Evolutionary conservation across 2,329 filamentous ascomycete genomes (phyloP), one percentile per base, ranked within the genome.

Genomic region (Fusarium sp.): DNA sequence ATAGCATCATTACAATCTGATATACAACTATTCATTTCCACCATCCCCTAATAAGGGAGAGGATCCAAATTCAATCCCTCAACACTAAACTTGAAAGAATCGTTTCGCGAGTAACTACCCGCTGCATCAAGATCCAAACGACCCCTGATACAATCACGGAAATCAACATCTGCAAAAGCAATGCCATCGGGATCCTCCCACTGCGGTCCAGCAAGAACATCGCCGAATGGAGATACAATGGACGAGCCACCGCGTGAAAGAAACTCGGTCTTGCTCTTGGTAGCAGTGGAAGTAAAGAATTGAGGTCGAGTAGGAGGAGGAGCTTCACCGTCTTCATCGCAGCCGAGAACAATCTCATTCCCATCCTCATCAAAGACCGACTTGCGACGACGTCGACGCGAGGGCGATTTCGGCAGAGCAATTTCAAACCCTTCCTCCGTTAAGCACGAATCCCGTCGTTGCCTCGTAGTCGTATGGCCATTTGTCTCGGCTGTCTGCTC

Each of bases 71-170:
- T 84, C 65, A 91, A 73, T 0, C 88, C 89, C 51, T 85, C 80
- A 6, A 91, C 88, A 0, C 82, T 85, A 28, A 91, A 82, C 73
- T 84, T 86, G 78, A 91, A 91, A 5, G 86, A 83, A 76, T 91
- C 89, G 64, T 88, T 89, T 56, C 94, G 86, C 4, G 93, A 94
- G 79, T 97, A 97, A 76, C 91, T 94, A 0, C 94, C 94, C 3
- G 89, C 93, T 38, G 93, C 89, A 81, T 97, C 94, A 46, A 97
- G 78, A 77, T 97, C 94, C 69, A 97, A 78, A 53, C 93, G 84
- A 0, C 94, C 94, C 11, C 93, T 85, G 70, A 94, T 88, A 73
- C 94, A 97, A 70, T 97, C 94, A 47, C 97, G 92, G 74, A 98
- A 91, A 75, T 98, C 94, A 5, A 94, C 90, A 68, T 96, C 92